These are phyloP conservation scores for Candida silvatica DNA, from an alignment of 805 yeast species.

Conservation along the genomic window DNA sequence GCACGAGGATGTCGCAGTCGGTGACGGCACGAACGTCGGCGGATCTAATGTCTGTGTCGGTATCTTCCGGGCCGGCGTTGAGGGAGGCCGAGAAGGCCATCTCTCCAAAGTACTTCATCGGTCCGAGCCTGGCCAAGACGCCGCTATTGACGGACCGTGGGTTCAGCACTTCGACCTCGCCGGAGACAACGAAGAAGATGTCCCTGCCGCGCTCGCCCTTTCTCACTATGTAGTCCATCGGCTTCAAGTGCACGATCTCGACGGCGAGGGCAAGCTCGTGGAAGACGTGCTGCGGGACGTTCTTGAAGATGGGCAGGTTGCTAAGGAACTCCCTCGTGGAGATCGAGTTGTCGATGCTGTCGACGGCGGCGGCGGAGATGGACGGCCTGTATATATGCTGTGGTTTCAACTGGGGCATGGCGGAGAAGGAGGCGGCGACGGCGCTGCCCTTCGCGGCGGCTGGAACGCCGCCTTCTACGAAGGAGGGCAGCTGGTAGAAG, in stretches of 20 bases:
- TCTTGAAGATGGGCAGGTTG: conserved; percentile 48
- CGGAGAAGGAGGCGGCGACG: background rate
- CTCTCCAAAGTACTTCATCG: conserved; percentile 70
- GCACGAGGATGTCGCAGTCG: conserved; percentile 50
- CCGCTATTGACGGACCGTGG: conserved; percentile 22
- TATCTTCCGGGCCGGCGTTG: conserved; percentile 11
- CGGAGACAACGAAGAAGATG: conserved; percentile 57
- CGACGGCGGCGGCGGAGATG: conserved; percentile 9
- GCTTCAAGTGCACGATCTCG: conserved; percentile 42
- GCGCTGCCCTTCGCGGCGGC: too few relatives aligned
- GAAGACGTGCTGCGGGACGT: conserved; percentile 48
- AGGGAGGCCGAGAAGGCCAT: conserved; percentile 55
- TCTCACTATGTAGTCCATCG: conserved; percentile 52
- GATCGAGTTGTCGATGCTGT: conserved; percentile 43
- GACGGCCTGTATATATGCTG: background rate
- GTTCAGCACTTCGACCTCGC: conserved; percentile 59
- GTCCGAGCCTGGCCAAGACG: conserved; percentile 47
- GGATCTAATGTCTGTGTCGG: conserved; percentile 30
- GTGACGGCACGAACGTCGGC: conserved; percentile 60
- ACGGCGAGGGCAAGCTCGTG: conserved; percentile 59
- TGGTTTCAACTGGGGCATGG: background rate
- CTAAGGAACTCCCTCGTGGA: conserved; percentile 48
- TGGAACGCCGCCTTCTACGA: too few relatives aligned
- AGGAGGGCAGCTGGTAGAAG: background rate
- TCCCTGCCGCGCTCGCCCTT: conserved; percentile 57